Evolutionary conservation across 2,329 filamentous ascomycete genomes (phyloP).

Genomic region (Amphichorda felina): DNA sequence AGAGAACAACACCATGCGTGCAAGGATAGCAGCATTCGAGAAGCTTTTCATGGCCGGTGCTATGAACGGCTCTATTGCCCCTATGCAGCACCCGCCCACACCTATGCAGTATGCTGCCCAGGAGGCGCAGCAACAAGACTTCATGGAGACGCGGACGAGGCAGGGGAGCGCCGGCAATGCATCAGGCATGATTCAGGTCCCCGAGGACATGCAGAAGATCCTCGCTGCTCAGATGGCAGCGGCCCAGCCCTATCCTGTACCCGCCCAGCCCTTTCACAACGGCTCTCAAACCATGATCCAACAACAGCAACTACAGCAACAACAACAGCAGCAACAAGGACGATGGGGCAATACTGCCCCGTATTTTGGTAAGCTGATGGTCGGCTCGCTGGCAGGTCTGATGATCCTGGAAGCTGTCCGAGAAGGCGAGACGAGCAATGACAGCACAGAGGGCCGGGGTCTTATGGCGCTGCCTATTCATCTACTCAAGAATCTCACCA

Average conservation of each 20-base stretch:
- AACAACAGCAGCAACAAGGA: constrained; percentile 34
- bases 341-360: constrained; percentile 42
- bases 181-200: constrained; percentile 52
- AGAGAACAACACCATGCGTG: constrained; percentile 70
- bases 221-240: constrained; percentile 43
- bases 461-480: constrained; percentile 53
- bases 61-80: constrained; percentile 47
- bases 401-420: constrained; percentile 81
- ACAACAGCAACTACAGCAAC: constrained; percentile 37
- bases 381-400: constrained; percentile 80
- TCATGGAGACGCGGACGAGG: constrained; percentile 25
- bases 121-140: constrained; percentile 27
- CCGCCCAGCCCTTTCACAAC: constrained; percentile 35
- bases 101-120: constrained; percentile 34
- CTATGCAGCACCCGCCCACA: constrained; percentile 38
- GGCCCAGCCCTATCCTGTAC: constrained; percentile 39
- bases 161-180: constrained; percentile 26
- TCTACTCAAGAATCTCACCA: constrained; percentile 36
- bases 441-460: constrained; percentile 53
- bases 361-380: constrained; percentile 71
- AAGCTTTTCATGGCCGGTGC: constrained; percentile 73
- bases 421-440: constrained; percentile 52
- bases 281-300: constrained; percentile 33
- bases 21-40: constrained; percentile 61
- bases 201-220: constrained; percentile 53